Evolutionary conservation across 176 grass and related monocot species (phyloP), one percentile per base, ranked within the genome.

Genomic region (Eremochloa ophiuroides): DNA sequence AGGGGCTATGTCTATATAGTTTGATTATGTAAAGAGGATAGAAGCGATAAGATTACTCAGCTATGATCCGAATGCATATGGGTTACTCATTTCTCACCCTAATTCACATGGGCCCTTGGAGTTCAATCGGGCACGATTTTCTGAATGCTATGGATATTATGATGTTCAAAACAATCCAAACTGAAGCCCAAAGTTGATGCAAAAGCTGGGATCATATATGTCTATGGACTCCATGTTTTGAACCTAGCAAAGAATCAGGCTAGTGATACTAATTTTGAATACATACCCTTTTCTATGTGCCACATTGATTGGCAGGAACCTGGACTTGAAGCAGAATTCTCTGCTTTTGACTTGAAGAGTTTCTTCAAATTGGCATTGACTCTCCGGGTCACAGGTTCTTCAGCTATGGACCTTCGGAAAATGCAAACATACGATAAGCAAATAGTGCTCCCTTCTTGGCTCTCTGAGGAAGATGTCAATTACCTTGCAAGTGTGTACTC

Each of bases 381-480:
- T 2, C 34, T 42, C 75, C 76, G 51, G 5, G 35, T 65, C 16
- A 88, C 62, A 13, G 73, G 86, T 48, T 84, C 88, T 55, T 80
- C 91, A 34, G 62, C 39, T 40, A 90, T 93, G 64, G 63, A 86
- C 34, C 62, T 84, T 60, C 8, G 64, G 6, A 82, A 74, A 53
- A 81, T 87, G 78, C 40, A 51, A 40, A 72, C 81, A 28, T 72
- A 11, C 26, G 62, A 48, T 3, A 77, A 72, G 70, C 60, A 89
- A 44, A 86, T 83, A 40, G 22, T 61, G 28, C 37, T 94, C 17
- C 92, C 92, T 22, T 58, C 79, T 67, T 98, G 92, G 88, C 79
- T 94, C 25, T 81, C 95, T 0, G 88, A 98, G 55, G 95, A 94
- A 64, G 95, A 94, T 60, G 62, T 93, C 73, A 42, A 34, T 76